Base-by-base conservation (phyloP, 805 yeast genomes). In the Komagataella populi region DNA sequence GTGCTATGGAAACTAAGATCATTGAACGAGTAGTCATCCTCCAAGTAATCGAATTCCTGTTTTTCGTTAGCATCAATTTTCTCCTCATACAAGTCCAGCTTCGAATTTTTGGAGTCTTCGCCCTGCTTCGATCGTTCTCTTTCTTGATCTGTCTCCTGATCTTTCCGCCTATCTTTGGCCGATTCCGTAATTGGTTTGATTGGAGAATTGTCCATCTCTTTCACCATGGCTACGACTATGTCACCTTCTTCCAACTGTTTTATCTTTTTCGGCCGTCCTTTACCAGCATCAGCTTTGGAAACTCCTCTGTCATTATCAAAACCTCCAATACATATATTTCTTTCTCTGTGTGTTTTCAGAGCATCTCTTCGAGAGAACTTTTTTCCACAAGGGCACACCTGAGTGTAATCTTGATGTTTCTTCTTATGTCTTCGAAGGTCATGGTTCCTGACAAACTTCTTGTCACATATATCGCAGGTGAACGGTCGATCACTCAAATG, bases 401-500 rank as follows among this genome's bases (percentile, higher is more conserved):
- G 83, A 23, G 82, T 75, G 55, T 82, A 81, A 50, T 80, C 89
- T 51, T 79, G 74, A 63, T 93, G 99, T 14, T 90, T 86, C 63
- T 87, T 87, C 57, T 80, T 81, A 62, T 93, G 99, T 54, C 99
- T 77, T 54, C 87, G 78, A 58, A 93, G 72, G 67, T 93, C 99
- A 63, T 93, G 99, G 55, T 91, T 96, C 55, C 99, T 76, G 22
- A 93, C 99, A 70, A 93, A 93, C 44, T 87, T 78, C 58, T 90
- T 87, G 3, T 78, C 76, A 66, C 99, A 93, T 46, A 73, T 72
- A 3, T 71, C 70, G 68, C 99, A 93, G 0, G 75, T 70, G 66
- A 87, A 91, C 1, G 99, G 99, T 55, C 97, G 72, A 64, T 95
- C 99, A 63, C 91, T 83, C 49, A 93, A 68, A 71, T 93, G 99